Base-by-base conservation (phyloP, 441 rosid species). In the Eutrema salsugineum region DNA sequence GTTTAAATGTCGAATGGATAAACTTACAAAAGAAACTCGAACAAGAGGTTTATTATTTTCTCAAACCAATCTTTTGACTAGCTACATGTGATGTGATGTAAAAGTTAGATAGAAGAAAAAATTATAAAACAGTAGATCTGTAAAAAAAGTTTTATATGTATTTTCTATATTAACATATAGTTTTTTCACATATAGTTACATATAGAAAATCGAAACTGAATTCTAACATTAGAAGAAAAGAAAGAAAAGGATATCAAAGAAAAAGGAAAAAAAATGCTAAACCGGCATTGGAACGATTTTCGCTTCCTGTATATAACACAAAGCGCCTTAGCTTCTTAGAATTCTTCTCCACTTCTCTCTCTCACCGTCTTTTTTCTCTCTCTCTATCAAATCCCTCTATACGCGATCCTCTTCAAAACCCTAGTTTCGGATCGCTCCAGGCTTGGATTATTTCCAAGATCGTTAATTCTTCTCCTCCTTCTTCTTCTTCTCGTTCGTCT, bases 351-450 rank as follows among this genome's bases (percentile, higher is more conserved):
- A 68, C 76, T 79, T 69, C 82, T 69, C 69, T 70, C 75, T 71
- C 76, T 57, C 60, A 38, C 39, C 55, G 51, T 39, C 57, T 71
- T 38, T 38, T 63, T 68, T 71, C 55, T 46, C 73, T 78, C 65
- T 51, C 19, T 43, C 17, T 30, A 30, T 30, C 78, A 58, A 57
- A 73, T 57, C 73, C 68, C 69, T 64, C 61, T 58, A 54, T 68
- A 68, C 50, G 79, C 79, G 83, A 80, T 84, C 81, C 59, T 72
- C 78, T 69, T 68, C 71, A 70, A 77, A 83, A 83, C 83, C 87
- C 83, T 81, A 81, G 73, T 70, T 79, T 77, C 28, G 19, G 71
- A 79, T 81, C 78, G 70, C 69, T 59, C 27, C 66, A 17, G 17
- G 2, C 77, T 73, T 43, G 1, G 64, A 42, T 72, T 46, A 10